Conservation (phyloP, 139 green algal genomes). For the Coelastrella sp. region DNA sequence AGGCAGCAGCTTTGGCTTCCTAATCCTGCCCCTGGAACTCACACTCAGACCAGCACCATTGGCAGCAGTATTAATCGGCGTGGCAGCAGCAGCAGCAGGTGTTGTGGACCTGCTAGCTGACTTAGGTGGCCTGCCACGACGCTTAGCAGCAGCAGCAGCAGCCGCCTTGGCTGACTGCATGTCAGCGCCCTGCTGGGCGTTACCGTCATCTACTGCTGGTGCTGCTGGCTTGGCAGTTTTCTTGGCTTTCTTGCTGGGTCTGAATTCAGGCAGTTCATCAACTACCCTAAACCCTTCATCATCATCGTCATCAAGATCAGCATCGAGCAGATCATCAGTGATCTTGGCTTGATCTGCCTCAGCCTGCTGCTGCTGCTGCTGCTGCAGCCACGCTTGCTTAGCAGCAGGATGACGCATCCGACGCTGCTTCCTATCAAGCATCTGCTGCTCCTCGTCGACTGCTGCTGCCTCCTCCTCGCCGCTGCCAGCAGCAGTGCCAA, state of each 20-base stretch:
- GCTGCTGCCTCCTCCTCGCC: too few relatives aligned
- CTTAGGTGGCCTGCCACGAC: neutral
- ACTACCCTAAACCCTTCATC: neutral
- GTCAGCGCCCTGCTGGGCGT: neutral
- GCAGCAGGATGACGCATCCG: neutral
- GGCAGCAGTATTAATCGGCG: slow-evolving; percentile 7
- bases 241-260: slow-evolving; percentile 7
- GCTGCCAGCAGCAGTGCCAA: neutral
- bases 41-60: neutral
- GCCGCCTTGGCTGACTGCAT: neutral
- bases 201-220: neutral
- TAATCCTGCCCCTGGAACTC: slow-evolving; percentile 12
- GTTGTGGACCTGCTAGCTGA: neutral
- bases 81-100: neutral
- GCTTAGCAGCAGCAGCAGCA: neutral
- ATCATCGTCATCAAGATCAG: neutral
- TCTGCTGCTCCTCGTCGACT: neutral
- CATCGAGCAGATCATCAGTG: too few relatives aligned
- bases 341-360: too few relatives aligned
- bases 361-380: slow-evolving; percentile 8
- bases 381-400: too few relatives aligned
- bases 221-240: neutral
- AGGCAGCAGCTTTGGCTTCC: slow-evolving; percentile 6
- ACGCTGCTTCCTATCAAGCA: neutral
- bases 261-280: slow-evolving; percentile 38